These are phyloP conservation scores for Agastache rugosa DNA, from an alignment of 257 asterid species.

Conservation along the genomic window DNA sequence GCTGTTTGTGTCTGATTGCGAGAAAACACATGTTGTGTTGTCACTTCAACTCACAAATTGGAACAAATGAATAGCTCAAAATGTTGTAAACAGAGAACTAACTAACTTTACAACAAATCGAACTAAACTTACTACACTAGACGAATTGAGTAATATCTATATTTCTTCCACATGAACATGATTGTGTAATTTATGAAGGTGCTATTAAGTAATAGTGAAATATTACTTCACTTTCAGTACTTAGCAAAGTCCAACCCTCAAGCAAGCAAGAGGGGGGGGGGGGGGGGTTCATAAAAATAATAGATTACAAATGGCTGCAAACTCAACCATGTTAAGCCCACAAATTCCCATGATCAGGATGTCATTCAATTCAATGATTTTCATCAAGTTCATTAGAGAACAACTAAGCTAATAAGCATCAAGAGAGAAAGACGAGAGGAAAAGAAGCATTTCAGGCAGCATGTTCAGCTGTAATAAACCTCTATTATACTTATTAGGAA, in stretches of 20 bases:
- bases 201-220: not conserved
- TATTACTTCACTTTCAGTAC: not conserved
- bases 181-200: no score
- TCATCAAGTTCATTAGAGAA: not conserved
- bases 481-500: not conserved
- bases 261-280: no score
- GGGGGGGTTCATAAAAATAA: no score
- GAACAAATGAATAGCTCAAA: no score
- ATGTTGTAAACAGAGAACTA: no score
- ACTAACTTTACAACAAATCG: no score
- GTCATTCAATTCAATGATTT: no score
- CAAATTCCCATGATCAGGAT: not conserved
- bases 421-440: not conserved
- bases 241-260: no score
- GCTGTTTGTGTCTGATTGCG: not conserved
- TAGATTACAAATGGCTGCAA: not conserved
- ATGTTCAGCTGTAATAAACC: not conserved
- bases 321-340: not conserved
- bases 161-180: no score
- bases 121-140: no score
- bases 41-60: no score
- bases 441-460: constrained; percentile 3
- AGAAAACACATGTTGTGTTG: not conserved
- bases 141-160: no score
- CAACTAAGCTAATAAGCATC: not conserved